A percentile compares a stretch with the other conserved stretches of the same genome.
phyloP scores from a whole-genome alignment of 1,284 basidiomycete genomes.

The Pisolithus thermaeus region DNA sequence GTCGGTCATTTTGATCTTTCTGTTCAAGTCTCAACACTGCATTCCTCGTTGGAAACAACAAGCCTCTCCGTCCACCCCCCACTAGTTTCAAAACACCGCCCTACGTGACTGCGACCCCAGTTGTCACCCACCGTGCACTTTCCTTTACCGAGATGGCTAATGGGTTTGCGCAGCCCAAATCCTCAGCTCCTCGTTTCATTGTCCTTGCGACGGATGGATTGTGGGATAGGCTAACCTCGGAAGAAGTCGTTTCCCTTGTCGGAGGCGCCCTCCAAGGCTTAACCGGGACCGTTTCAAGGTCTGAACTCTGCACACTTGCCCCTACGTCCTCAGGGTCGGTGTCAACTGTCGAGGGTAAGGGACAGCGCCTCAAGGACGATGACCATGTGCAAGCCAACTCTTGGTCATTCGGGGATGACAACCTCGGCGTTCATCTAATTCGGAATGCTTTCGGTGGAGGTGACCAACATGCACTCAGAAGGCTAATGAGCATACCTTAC shows the following conservation, averaged over 20 bases:
- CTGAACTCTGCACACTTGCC: constrained; percentile 47
- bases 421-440: constrained; percentile 87
- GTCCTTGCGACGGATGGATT: constrained; percentile 92
- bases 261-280: constrained; percentile 77
- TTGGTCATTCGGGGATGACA: constrained; percentile 85
- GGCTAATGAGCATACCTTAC: constrained; percentile 80
- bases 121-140: constrained; percentile 77
- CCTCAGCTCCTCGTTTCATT: constrained; percentile 56
- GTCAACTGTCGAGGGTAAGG: constrained; percentile 63
- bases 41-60: constrained; percentile 59
- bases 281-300: constrained; percentile 57
- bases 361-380: constrained; percentile 27
- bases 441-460: constrained; percentile 92
- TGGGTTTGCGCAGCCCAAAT: constrained; percentile 11
- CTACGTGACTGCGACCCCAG: constrained; percentile 89
- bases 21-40: constrained; percentile 57
- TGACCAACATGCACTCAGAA: constrained; percentile 60
- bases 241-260: constrained; percentile 89
- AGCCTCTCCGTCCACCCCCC: constrained; percentile 56
- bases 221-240: constrained; percentile 94
- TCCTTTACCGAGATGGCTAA: constrained; percentile 31
- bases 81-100: constrained; percentile 80
- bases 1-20: constrained; percentile 1
- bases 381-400: constrained; percentile 34
- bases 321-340: constrained; percentile 46